These are phyloP conservation scores for Erysimum cheiri DNA, from an alignment of 441 rosid genomes.

Conservation along the genomic window DNA sequence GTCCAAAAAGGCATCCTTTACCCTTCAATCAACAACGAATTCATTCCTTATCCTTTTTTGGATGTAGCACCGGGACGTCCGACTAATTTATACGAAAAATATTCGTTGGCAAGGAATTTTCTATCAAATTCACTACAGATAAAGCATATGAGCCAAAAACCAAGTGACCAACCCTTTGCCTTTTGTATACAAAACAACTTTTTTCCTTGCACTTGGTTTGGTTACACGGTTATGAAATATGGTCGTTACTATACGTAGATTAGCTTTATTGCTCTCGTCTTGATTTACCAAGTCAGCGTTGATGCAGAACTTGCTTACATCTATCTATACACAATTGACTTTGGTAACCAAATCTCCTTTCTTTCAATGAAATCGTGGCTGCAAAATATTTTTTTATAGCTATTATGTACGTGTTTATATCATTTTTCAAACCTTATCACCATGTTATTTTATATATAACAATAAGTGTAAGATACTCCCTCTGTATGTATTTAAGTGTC, in stretches of 20 bases:
- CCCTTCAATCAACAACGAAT: too few relatives aligned
- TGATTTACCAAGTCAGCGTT: conserved; percentile 13
- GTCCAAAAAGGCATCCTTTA: too few relatives aligned
- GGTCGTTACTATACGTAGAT: not conserved
- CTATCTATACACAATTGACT: conserved; percentile 20
- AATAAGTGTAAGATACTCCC: too few relatives aligned
- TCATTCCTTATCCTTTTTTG: not conserved
- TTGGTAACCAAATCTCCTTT: not conserved
- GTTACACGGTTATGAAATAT: not conserved
- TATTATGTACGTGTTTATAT: not conserved
- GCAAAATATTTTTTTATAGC: not conserved
- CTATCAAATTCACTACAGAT: too few relatives aligned
- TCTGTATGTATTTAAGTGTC: too few relatives aligned
- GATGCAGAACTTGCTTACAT: conserved; percentile 18
- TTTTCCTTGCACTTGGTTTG: not conserved
- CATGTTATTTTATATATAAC: too few relatives aligned
- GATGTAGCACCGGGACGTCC: too few relatives aligned
- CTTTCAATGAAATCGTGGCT: conserved; percentile 23
- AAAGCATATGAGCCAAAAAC: too few relatives aligned
- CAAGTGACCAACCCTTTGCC: not conserved
- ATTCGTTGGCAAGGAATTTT: too few relatives aligned
- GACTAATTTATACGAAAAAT: too few relatives aligned
- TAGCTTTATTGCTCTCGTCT: conserved; percentile 1
- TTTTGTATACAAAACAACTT: not conserved
- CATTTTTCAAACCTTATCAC: not conserved